Evolutionary conservation across 2,329 filamentous ascomycete genomes (phyloP).

Genomic region (Thelonectria discophora): DNA sequence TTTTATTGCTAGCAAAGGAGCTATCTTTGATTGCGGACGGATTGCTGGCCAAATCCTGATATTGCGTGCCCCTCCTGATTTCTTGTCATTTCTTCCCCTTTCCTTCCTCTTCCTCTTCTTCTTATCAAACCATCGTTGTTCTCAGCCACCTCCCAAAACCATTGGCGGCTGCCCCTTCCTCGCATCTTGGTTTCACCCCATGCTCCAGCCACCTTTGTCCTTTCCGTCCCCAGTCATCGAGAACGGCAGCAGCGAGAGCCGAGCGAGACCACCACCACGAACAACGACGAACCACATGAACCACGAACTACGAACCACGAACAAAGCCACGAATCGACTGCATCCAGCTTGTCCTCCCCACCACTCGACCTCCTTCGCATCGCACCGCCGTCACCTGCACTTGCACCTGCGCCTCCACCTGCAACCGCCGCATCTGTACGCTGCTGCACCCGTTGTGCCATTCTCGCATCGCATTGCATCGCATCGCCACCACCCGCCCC

Average conservation of each 20-base stretch:
- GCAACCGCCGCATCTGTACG: neutral
- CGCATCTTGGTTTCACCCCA: neutral
- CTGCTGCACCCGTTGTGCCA: constrained; percentile 9
- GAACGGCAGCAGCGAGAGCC: constrained; percentile 2
- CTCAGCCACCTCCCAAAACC: neutral
- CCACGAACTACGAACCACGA: neutral
- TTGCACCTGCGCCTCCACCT: neutral
- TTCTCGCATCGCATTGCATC: constrained; percentile 11
- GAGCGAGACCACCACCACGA: neutral
- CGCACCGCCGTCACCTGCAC: constrained; percentile 1
- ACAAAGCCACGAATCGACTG: neutral
- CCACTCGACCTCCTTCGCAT: constrained; percentile 1
- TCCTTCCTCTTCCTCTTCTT: neutral
- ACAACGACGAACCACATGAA: neutral
- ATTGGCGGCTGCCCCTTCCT: neutral
- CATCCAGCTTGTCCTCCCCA: neutral
- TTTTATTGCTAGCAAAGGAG: neutral
- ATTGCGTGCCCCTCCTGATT: neutral
- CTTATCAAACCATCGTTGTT: neutral
- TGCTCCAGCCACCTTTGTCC: constrained; percentile 8
- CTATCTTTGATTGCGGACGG: no score
- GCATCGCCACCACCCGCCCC: constrained; percentile 17
- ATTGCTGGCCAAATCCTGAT: neutral
- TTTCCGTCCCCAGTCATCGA: neutral
- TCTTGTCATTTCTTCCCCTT: neutral